Evolutionary conservation across 345 rosid species (phyloP), one percentile per base, ranked within the genome.

Genomic region (Toxicodendron radicans): DNA sequence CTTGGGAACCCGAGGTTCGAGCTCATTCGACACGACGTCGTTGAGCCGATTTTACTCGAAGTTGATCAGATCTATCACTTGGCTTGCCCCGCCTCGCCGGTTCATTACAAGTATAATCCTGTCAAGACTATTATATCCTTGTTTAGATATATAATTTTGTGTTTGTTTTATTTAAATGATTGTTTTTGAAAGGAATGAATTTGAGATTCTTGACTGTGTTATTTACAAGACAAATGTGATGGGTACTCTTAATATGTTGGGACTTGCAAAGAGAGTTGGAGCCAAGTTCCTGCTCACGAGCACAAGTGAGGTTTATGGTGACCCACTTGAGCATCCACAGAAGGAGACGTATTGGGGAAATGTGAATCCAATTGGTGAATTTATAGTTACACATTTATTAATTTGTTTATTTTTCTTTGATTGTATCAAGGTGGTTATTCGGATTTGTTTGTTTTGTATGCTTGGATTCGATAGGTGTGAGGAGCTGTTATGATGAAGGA

Each of bases 401-500:
- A 9, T 48, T 51, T 62, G 49, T 70, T 71, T 59, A 16, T 72
- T 56, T 59, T 69, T 18, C 73, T n/a, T 13, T 7, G 12, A 33
- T 46, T 70, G 56, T 20, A 7, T 58, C 21, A 20, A 21, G 61
- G 61, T 76, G 56, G 71, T 53, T 66, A 2, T 58, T 33, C 41
- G 52, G 58, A 66, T 33, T 30, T 45, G 43, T 70, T 27, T 32
- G 68, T 70, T 61, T 21, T 35, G 46, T 60, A 48, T 72, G 67
- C 52, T 71, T 58, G 58, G 73, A 61, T 24, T 79, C 18, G 33
- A 56, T 64, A 94, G 99, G 97, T 81, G 97, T 91, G 77, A 85
- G 99, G 87, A 95, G 99, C 69, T 95, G 99, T 78, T 95, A 95
- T 66, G 99, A 95, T 82, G 99, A 95, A 85, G 99, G 99, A 66